Evolutionary conservation across 305 asterid species (phyloP), one percentile per base, ranked within the genome.

Genomic region (Fraxinus velutina): DNA sequence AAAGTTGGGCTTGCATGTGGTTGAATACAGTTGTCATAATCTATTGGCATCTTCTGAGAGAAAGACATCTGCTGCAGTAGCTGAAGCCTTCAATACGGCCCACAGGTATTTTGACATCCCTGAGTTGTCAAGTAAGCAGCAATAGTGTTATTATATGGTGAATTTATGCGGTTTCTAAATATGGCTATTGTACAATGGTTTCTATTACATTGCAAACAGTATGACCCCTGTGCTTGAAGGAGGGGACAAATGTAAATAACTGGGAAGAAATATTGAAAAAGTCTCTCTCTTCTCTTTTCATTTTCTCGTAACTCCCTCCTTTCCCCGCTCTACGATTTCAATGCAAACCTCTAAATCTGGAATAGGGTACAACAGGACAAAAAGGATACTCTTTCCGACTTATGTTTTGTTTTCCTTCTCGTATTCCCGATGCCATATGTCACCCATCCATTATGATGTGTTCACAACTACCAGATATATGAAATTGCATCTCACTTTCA

Each of bases 1-100:
- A 80, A 97, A 86, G 57, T 84, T 95, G 90, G 99, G 99, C 68
- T 89, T 95, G 87, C 99, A 95, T 86, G 92, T 93, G 83, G 98
- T 95, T 72, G 99, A 93, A 88, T 92, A 87, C 80, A 93, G 91
- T 83, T 93, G 99, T 84, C 98, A 92, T 82, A 89, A 83, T 90
- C 90, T 95, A 55, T 66, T 90, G 90, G 81, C 94, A 47, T 90
- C 97, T 79, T 89, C 98, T 47, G 99, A 95, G 70, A 91, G 90
- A 88, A 93, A 93, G 89, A 85, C 90, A 75, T 93, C 99, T 81
- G 82, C 87, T 83, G 94, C 96, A 75, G 90, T 95, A 34, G 93
- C 98, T 78, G 96, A 95, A 89, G 96, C 98, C 86, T 92, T 95
- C 81, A 85, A 78, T 80, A 81, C 88, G 60, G 97, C 97, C 81